Evolutionary conservation across 2,329 filamentous ascomycete species (phyloP), one percentile per base, ranked within the genome.

Genomic region (Aspergillus arachidicola): DNA sequence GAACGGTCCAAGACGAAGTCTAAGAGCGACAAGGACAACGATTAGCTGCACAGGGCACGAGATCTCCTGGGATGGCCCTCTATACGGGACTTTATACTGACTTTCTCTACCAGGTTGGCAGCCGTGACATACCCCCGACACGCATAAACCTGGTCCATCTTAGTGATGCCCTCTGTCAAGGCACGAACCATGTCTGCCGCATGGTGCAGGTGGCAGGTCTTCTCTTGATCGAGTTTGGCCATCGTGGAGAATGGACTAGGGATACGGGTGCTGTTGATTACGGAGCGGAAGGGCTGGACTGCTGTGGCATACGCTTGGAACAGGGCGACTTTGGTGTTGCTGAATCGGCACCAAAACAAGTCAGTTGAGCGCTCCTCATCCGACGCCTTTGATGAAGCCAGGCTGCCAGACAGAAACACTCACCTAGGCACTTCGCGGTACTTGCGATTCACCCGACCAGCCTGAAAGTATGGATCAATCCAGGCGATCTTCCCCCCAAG

Each of bases 391-490:
- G 19, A 30, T 21, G 30, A 26, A 16, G 32, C 32, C 61, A 57
- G 53, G 38, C 41, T 23, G 51, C 19, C 63, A 46, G 60, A 59
- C 21, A 32, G 30, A 61, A 21, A 53, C 54, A 70, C 78, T 63
- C 68, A 80, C 79, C 81, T 83, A 19, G 87, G 87, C 23, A 89
- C 87, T 70, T 88, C 86, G 55, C 86, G 81, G 71, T 89, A 89
- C 70, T 79, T 80, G 63, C 79, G 78, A 67, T 84, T 78, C 36
- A 87, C 77, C 48, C 84, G 78, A 5, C 85, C 85, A 32, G 78
- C 86, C 28, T 83, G 75, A 69, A 89, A 88, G 2, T 73, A 71
- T 38, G 85, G 81, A 69, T 89, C 87, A 46, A 88, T 78, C 87
- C 87, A 89, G 58, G 86, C 73, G 56, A 89, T 81, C 16, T 81